Percentiles rank a stretch among this genome's conserved stretches.
Evolutionary conservation across 1,284 basidiomycete genomes (phyloP).

Genomic region (Irpex sp.): DNA sequence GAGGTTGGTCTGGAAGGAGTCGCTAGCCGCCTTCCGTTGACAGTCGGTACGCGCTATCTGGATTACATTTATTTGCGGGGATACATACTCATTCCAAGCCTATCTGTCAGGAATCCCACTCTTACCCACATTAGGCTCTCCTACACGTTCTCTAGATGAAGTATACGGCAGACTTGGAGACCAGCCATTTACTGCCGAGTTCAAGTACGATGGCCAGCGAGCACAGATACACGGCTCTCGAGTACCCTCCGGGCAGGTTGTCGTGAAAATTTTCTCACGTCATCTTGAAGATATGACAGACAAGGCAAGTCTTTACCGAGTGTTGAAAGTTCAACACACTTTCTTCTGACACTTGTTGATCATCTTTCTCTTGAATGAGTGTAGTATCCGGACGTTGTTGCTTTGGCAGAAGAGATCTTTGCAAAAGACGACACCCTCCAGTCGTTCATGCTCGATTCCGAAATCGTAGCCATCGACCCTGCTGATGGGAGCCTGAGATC

Average conservation of each 20-base stretch:
- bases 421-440: slow-evolving; percentile 38
- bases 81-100: slow-evolving; percentile 9
- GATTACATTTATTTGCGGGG: slow-evolving; percentile 24
- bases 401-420: slow-evolving; percentile 51
- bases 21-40: slow-evolving; percentile 64
- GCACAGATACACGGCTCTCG: slow-evolving; percentile 77
- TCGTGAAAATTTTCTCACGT: slow-evolving; percentile 79
- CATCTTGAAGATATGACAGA: slow-evolving; percentile 93
- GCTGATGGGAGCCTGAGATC: slow-evolving; percentile 64
- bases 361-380: slow-evolving; percentile 15
- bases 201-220: slow-evolving; percentile 91
- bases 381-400: slow-evolving; percentile 86
- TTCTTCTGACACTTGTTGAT: slow-evolving; percentile 10
- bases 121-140: slow-evolving; percentile 76
- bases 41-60: slow-evolving; percentile 56
- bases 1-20: slow-evolving; percentile 59
- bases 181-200: slow-evolving; percentile 84
- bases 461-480: slow-evolving; percentile 82
- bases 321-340: slow-evolving; percentile 3
- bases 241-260: slow-evolving; percentile 38
- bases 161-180: slow-evolving; percentile 72
- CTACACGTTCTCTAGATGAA: slow-evolving; percentile 81
- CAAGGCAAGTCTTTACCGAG: slow-evolving; percentile 46
- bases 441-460: slow-evolving; percentile 85
- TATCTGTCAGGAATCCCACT: slow-evolving; percentile 57